Percentiles rank a stretch among this genome's conserved stretches.
Evolutionary conservation across 139 green algal species (phyloP).

Genomic region (Diplosphaera chodatii): DNA sequence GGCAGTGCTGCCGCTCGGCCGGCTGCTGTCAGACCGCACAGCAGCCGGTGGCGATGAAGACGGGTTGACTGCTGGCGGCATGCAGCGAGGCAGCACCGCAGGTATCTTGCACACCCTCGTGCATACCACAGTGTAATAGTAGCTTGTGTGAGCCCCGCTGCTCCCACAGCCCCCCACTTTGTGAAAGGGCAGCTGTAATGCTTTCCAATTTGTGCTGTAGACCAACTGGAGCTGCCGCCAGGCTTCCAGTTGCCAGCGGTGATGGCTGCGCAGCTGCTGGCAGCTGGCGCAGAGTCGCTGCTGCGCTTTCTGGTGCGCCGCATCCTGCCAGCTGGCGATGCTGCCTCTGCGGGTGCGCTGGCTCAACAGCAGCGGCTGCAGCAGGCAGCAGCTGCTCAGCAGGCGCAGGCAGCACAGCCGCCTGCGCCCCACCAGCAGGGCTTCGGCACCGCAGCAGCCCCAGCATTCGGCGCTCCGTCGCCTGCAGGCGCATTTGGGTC

Average conservation of each 20-base stretch:
- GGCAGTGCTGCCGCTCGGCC: constrained; percentile 14
- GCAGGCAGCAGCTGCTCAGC: not conserved
- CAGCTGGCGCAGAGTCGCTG: not conserved
- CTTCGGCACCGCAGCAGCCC: not conserved
- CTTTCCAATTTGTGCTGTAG: no score
- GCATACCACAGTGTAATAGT: no score
- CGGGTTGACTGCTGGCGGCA: not conserved
- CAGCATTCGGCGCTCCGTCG: not conserved
- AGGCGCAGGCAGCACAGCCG: constrained; percentile 5
- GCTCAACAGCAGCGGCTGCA: no score
- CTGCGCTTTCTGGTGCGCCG: constrained; percentile 15
- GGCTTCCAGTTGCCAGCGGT: not conserved
- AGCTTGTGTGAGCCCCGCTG: no score
- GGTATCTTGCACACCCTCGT: no score
- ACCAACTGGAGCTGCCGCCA: constrained; percentile 6
- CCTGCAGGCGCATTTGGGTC: not conserved
- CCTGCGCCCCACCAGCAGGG: not conserved
- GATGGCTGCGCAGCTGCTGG: not conserved
- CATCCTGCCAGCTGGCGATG: not conserved
- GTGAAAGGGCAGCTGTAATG: no score
- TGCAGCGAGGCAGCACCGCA: not conserved
- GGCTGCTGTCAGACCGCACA: constrained; percentile 1
- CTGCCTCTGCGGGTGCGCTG: not conserved
- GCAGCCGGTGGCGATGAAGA: not conserved
- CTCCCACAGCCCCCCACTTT: no score